These are phyloP conservation scores for Ilex paraguariensis DNA, from an alignment of 305 asterid species.

Conservation along the genomic window DNA sequence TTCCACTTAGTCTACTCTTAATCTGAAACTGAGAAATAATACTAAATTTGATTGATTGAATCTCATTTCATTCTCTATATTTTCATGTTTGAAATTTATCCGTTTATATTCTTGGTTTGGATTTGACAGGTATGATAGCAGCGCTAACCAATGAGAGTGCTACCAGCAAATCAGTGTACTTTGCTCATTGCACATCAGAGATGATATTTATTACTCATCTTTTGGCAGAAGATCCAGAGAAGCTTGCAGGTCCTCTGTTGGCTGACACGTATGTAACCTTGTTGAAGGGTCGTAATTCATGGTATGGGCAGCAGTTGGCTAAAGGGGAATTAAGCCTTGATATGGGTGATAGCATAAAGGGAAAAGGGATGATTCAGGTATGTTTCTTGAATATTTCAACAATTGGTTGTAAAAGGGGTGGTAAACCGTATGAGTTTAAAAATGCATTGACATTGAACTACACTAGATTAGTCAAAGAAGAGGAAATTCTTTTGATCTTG, in stretches of 20 bases:
- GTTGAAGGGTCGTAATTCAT: slow-evolving; percentile 89
- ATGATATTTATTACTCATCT: slow-evolving; percentile 95
- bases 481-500: too few species aligned
- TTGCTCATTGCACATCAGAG: slow-evolving; percentile 92
- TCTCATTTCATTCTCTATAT: too few species aligned
- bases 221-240: slow-evolving; percentile 87
- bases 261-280: slow-evolving; percentile 94
- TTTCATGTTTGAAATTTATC: not conserved
- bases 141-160: slow-evolving; percentile 95
- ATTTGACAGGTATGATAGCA: slow-evolving; percentile 78
- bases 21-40: too few species aligned
- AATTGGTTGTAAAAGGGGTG: too few species aligned
- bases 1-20: too few species aligned
- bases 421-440: too few species aligned
- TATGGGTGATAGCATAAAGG: slow-evolving; percentile 95
- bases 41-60: too few species aligned
- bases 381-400: not conserved
- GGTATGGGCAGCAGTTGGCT: slow-evolving; percentile 91
- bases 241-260: slow-evolving; percentile 84
- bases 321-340: slow-evolving; percentile 73
- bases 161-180: slow-evolving; percentile 88
- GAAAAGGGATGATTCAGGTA: slow-evolving; percentile 99
- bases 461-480: too few species aligned
- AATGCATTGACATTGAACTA: too few species aligned
- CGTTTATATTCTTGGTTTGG: not conserved